Evolutionary conservation across 2,329 filamentous ascomycete species (phyloP).

Genomic region (Trichoderma sp.): DNA sequence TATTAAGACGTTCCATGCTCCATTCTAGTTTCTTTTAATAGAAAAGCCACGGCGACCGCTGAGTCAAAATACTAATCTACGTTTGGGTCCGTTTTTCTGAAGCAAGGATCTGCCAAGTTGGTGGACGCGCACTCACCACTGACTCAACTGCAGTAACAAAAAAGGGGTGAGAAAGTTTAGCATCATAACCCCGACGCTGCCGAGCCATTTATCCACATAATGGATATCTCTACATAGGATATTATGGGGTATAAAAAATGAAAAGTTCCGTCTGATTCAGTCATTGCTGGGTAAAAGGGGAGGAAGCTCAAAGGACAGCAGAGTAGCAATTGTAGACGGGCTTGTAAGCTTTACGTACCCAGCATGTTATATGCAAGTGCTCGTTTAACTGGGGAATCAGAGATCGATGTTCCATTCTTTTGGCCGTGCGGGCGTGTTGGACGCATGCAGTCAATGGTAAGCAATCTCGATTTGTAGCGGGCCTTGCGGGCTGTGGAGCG

Average conservation of each 20-base stretch:
- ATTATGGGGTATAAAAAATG: neutral
- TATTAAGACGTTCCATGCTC: neutral
- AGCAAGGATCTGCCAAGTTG: neutral
- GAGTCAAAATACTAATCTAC: neutral
- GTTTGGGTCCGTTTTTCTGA: neutral
- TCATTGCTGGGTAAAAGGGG: neutral
- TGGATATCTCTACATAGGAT: neutral
- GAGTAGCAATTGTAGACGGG: neutral
- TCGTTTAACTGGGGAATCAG: neutral
- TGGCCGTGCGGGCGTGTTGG: neutral
- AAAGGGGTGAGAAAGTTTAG: neutral
- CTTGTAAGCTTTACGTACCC: neutral
- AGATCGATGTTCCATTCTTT: neutral
- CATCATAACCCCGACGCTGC: neutral
- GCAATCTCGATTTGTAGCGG: conserved; percentile 12
- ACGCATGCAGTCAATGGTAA: neutral
- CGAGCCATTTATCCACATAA: neutral
- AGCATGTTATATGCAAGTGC: neutral
- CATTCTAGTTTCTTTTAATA: neutral
- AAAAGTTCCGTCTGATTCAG: neutral
- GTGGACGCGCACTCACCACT: neutral
- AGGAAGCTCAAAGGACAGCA: neutral
- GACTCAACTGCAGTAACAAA: neutral
- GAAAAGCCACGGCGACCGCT: neutral
- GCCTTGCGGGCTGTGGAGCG: neutral